Conservation (phyloP, 805 yeast genomes). For the Yamadazyma tumulicola region DNA sequence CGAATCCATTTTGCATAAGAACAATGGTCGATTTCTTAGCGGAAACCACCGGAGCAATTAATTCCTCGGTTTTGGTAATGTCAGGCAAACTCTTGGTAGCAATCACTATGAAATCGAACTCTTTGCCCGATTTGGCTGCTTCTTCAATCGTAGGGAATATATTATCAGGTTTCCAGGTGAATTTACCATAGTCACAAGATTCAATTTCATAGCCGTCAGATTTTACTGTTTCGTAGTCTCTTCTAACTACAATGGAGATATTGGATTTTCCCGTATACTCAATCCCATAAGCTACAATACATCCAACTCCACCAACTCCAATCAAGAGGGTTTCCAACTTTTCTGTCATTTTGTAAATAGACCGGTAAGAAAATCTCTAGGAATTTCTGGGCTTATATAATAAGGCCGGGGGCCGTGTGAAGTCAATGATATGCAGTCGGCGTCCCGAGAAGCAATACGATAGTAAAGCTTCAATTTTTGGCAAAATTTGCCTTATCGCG, state of each 20-base stretch:
- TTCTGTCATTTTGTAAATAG: slow-evolving; percentile 2
- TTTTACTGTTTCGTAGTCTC: slow-evolving; percentile 26
- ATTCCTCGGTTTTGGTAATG: slow-evolving; percentile 9
- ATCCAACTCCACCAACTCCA: slow-evolving; percentile 39
- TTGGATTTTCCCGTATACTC: slow-evolving; percentile 21
- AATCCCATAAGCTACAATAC: slow-evolving; percentile 27
- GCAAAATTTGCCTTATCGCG: too few relatives aligned
- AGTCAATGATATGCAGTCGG: too few relatives aligned
- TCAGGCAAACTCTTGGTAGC: slow-evolving; percentile 33
- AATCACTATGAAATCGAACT: slow-evolving; percentile 31
- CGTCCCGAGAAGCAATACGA: too few relatives aligned
- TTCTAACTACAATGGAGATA: slow-evolving; percentile 30
- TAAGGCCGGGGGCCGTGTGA: too few relatives aligned
- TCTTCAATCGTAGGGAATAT: slow-evolving; percentile 24
- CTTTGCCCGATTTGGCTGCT: slow-evolving; percentile 17
- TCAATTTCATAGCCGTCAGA: slow-evolving; percentile 27
- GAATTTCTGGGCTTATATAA: too few relatives aligned
- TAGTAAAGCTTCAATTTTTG: too few relatives aligned
- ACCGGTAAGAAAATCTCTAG: too few relatives aligned
- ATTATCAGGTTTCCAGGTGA: slow-evolving; percentile 20
- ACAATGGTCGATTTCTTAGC: slow-evolving; percentile 18
- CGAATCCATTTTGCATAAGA: slow-evolving; percentile 25
- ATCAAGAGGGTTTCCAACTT: slow-evolving; percentile 12
- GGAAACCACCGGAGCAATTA: slow-evolving; percentile 14
- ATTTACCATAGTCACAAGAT: slow-evolving; percentile 29